These are phyloP conservation scores for Vinca major DNA, from an alignment of 305 asterid genomes.

Conservation along the genomic window DNA sequence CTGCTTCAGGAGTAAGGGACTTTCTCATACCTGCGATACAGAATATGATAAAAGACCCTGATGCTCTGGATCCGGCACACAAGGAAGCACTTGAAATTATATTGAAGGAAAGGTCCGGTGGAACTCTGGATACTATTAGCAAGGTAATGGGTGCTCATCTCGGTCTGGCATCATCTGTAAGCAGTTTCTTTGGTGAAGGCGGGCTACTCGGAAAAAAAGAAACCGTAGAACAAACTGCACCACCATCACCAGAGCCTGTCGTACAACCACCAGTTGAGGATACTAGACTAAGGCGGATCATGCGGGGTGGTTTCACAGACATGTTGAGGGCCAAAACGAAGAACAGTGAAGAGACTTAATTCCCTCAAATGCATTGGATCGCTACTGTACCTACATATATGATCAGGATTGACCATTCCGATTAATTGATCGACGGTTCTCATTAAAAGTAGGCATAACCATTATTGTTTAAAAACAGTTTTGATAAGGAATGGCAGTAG, in stretches of 20 bases:
- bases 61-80: conserved; percentile 97
- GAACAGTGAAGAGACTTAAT: conserved; percentile 43
- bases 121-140: conserved; percentile 67
- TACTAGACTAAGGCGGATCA: conserved; percentile 78
- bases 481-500: too few relatives aligned
- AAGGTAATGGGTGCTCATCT: conserved; percentile 97
- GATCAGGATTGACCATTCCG: not conserved
- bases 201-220: conserved; percentile 82
- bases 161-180: conserved; percentile 74
- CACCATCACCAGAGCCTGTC: conserved; percentile 27
- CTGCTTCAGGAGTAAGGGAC: conserved; percentile 65
- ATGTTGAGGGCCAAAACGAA: conserved; percentile 83
- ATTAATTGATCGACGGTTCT: not conserved
- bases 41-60: conserved; percentile 72
- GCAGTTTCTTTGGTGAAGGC: conserved; percentile 80
- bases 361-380: not conserved
- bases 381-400: not conserved
- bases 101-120: conserved; percentile 82
- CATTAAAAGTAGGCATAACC: too few relatives aligned
- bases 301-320: conserved; percentile 83
- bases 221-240: conserved; percentile 32
- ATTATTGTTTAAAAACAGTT: too few relatives aligned
- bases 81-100: conserved; percentile 95
- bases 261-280: conserved; percentile 59
- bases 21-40: conserved; percentile 85